These are phyloP conservation scores for Saccharomyces paradoxus DNA, from an alignment of 805 yeast species.

Conservation along the genomic window DNA sequence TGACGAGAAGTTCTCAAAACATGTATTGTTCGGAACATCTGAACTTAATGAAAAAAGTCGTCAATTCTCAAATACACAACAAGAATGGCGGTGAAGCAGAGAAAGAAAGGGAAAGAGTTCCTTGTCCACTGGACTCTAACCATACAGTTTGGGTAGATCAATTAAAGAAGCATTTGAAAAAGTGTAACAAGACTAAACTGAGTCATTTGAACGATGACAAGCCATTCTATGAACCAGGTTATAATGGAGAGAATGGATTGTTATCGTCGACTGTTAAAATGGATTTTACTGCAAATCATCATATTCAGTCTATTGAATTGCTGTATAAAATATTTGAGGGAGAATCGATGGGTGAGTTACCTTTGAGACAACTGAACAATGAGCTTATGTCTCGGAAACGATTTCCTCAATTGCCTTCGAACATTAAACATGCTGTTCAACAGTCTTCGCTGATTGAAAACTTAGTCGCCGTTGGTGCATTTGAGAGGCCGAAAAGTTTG, in stretches of 20 bases:
- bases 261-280: background rate
- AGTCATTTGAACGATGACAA: constrained; percentile 27
- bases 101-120: constrained; percentile 29
- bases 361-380: constrained; percentile 21
- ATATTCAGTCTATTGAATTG: constrained; percentile 16
- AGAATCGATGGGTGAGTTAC: constrained; percentile 28
- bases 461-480: constrained; percentile 36
- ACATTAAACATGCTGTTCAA: constrained; percentile 71
- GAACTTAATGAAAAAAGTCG: constrained; percentile 42
- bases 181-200: constrained; percentile 47
- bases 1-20: constrained; percentile 17
- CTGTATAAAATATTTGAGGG: constrained; percentile 34
- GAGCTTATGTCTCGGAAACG: constrained; percentile 34
- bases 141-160: constrained; percentile 62
- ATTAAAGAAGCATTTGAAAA: constrained; percentile 47
- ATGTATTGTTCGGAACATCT: constrained; percentile 65
- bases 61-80: background rate
- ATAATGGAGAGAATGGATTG: constrained; percentile 33
- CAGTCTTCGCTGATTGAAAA: constrained; percentile 76
- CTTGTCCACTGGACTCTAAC: constrained; percentile 69
- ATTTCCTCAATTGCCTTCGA: constrained; percentile 38
- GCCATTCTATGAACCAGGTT: constrained; percentile 45
- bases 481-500: constrained; percentile 18
- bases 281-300: background rate
- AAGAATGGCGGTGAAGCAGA: background rate